Evolutionary conservation across 331 rosid genomes (phyloP), one percentile per base, ranked within the genome.

Genomic region (Saraca asoca): DNA sequence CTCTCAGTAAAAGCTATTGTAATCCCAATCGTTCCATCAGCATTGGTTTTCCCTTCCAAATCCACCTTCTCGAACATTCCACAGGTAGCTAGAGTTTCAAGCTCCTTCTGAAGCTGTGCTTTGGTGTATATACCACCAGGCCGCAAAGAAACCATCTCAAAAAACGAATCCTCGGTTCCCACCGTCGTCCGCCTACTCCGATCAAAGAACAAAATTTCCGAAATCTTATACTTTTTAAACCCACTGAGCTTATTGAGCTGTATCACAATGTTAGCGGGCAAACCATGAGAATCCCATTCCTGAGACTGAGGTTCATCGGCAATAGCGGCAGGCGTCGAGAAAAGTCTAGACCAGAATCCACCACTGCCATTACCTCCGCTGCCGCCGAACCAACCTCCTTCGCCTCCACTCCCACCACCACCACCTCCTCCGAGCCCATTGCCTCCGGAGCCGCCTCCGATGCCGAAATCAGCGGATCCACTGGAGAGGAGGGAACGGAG

Each of bases 1-100:
- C 96, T 90, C 80, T 94, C 98, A 0, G 84, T 81, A 74, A 88
- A 94, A 0, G 87, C 74, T 12, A 94, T 84, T 0, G 85, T 90
- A 7, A 94, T 68, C 0, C 75, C 90, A 0, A 94, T 16, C 0
- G 88, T 74, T 13, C 98, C 98, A 49, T 94, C 97, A 0, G 97
- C 51, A 14, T 88, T 90, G 2, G 98, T 88, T 59, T 88, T 90
- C 57, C 96, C 97, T 62, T 94, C 97, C 80, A 94, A 46, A 61
- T 94, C 96, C 7, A 94, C 98, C 80, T 90, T 94, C 83, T 90
- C 97, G 69, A 94, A 94, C 98, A 94, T 94, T 41, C 98, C 98
- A 48, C 96, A 90, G 14, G 86, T 81, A 5, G 90, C 90, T 0
- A 94, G 79, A 17, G 77, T 70, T 51, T 94, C 98, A 2, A 94